These are phyloP conservation scores for Verticillium zaregamsianum DNA, from an alignment of 2,329 filamentous ascomycete species.

Conservation along the genomic window DNA sequence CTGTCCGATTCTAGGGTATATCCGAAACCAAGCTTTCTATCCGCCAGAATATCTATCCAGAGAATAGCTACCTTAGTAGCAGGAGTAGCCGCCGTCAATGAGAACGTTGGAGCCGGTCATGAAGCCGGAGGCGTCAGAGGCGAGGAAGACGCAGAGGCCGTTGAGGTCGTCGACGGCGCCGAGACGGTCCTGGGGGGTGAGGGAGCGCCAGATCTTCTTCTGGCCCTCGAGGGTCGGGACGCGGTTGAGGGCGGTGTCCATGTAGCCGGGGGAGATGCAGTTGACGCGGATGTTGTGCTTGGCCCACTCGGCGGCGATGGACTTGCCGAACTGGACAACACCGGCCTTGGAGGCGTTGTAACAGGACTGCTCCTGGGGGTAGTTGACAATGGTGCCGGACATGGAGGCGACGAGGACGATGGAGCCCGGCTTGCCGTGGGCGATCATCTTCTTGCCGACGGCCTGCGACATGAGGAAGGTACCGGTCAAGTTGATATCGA, in stretches of 20 bases:
- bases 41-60: neutral
- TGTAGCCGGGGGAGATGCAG: slow-evolving; percentile 80
- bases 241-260: slow-evolving; percentile 79
- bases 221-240: slow-evolving; percentile 73
- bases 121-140: slow-evolving; percentile 67
- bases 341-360: slow-evolving; percentile 84
- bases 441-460: slow-evolving; percentile 70
- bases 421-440: slow-evolving; percentile 64
- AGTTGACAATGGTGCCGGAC: slow-evolving; percentile 82
- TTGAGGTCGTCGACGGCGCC: slow-evolving; percentile 74
- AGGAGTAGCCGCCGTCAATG: slow-evolving; percentile 67
- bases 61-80: slow-evolving; percentile 38
- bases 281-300: slow-evolving; percentile 78
- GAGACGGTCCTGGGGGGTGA: slow-evolving; percentile 70
- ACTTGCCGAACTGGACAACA: slow-evolving; percentile 74
- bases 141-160: slow-evolving; percentile 71
- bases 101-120: slow-evolving; percentile 74
- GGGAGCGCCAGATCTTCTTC: slow-evolving; percentile 74
- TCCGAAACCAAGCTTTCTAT: neutral
- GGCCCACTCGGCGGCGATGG: slow-evolving; percentile 80
- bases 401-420: slow-evolving; percentile 77
- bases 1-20: neutral
- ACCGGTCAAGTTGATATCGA: slow-evolving; percentile 79
- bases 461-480: slow-evolving; percentile 74
- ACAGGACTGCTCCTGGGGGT: slow-evolving; percentile 76